A percentile compares a stretch with the other conserved stretches of the same genome.
phyloP scores from a whole-genome alignment of 2,329 filamentous ascomycete species.

The Alternaria longipes region DNA sequence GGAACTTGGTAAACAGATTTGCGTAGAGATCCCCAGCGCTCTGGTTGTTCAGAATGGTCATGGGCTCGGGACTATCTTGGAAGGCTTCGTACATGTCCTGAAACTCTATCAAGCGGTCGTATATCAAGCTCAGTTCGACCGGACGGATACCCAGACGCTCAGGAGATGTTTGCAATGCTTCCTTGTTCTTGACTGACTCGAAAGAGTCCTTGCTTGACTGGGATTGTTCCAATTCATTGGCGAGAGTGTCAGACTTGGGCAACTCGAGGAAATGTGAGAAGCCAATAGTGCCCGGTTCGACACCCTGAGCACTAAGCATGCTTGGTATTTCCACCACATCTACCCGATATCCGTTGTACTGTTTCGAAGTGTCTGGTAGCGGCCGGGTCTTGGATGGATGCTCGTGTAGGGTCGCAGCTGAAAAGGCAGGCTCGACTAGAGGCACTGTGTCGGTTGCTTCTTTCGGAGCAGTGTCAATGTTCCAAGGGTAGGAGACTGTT shows the following conservation, averaged over 20 bases:
- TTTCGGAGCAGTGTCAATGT: slow-evolving; percentile 65
- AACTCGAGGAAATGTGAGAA: slow-evolving; percentile 74
- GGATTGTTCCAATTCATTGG: slow-evolving; percentile 64
- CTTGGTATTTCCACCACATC: slow-evolving; percentile 66
- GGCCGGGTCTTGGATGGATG: slow-evolving; percentile 27
- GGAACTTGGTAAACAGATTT: slow-evolving; percentile 54
- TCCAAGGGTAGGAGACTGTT: slow-evolving; percentile 73
- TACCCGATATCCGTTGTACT: slow-evolving; percentile 43
- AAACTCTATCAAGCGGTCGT: slow-evolving; percentile 51
- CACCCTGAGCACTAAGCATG: slow-evolving; percentile 76
- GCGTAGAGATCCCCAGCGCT: slow-evolving; percentile 63
- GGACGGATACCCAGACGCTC: slow-evolving; percentile 51
- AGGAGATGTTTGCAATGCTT: slow-evolving; percentile 47
- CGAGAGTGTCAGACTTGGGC: slow-evolving; percentile 68
- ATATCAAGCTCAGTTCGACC: slow-evolving; percentile 44
- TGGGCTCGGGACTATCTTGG: slow-evolving; percentile 64
- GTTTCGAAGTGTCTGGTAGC: slow-evolving; percentile 22
- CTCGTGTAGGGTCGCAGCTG: slow-evolving; percentile 42
- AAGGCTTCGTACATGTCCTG: slow-evolving; percentile 64
- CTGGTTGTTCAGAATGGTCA: slow-evolving; percentile 59
- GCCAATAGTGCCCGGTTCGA: slow-evolving; percentile 76
- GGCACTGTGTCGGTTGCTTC: slow-evolving; percentile 66
- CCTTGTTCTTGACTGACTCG: slow-evolving; percentile 56
- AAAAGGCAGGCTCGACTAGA: slow-evolving; percentile 49
- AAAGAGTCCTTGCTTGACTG: slow-evolving; percentile 39